phyloP scores from a whole-genome alignment of 2,329 filamentous ascomycete genomes.

The Aspergillus sp. region DNA sequence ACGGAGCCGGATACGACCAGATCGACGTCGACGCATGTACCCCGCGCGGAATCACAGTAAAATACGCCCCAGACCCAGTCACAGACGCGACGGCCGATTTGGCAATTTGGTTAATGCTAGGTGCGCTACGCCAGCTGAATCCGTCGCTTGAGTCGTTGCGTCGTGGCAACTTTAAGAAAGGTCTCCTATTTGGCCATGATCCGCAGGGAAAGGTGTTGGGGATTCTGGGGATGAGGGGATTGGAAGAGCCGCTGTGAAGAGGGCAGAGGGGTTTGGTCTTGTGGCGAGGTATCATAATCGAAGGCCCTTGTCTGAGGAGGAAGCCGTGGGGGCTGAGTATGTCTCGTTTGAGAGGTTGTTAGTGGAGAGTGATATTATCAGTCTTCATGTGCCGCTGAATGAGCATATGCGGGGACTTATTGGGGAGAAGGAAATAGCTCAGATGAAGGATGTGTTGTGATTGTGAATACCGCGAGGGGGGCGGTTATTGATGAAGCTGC shows the following conservation, averaged over 20 bases:
- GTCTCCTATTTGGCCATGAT: slow-evolving; percentile 65
- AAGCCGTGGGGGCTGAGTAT: slow-evolving; percentile 10
- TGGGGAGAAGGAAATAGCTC: slow-evolving; percentile 58
- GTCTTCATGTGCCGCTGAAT: slow-evolving; percentile 68
- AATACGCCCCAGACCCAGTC: slow-evolving; percentile 65
- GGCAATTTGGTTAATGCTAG: slow-evolving; percentile 68
- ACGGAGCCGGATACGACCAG: slow-evolving; percentile 73
- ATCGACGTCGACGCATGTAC: slow-evolving; percentile 65
- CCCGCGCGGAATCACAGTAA: slow-evolving; percentile 49
- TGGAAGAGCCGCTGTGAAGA: slow-evolving; percentile 59
- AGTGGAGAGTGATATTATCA: slow-evolving; percentile 62
- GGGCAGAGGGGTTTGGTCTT: slow-evolving; percentile 20
- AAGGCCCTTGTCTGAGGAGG: slow-evolving; percentile 47
- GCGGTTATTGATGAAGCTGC: slow-evolving; percentile 72
- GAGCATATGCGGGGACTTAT: slow-evolving; percentile 68
- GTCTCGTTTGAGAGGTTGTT: slow-evolving; percentile 63
- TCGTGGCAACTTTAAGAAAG: slow-evolving; percentile 43
- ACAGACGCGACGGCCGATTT: slow-evolving; percentile 73
- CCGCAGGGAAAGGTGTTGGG: slow-evolving; percentile 67
- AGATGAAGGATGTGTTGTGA: slow-evolving; percentile 69
- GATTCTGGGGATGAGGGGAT: slow-evolving; percentile 75
- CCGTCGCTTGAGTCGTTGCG: slow-evolving; percentile 57
- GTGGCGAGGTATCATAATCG: slow-evolving; percentile 22
- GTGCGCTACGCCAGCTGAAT: slow-evolving; percentile 64
- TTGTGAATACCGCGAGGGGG: slow-evolving; percentile 72